Evolutionary conservation across 768 basidiomycete species (phyloP).

Genomic region (Leccinum uliginosum): DNA sequence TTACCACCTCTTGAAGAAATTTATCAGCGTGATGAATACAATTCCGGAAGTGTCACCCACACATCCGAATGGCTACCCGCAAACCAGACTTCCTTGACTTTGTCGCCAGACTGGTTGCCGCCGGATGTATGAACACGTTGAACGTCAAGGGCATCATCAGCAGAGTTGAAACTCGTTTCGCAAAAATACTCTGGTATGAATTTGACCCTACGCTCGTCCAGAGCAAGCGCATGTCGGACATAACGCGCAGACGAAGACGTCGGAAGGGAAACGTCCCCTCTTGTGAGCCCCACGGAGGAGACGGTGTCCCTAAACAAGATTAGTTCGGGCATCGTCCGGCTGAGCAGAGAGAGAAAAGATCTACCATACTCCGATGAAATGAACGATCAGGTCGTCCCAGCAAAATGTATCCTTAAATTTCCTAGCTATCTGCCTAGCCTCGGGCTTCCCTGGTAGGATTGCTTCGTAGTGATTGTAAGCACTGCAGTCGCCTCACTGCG

Average conservation of each 20-base stretch:
- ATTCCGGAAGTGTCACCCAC: neutral
- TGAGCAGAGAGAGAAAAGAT: neutral
- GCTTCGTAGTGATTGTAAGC: neutral
- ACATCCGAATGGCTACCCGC: neutral
- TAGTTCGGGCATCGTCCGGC: neutral
- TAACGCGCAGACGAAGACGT: neutral
- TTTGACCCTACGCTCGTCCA: no score
- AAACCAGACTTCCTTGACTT: no score
- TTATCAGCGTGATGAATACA: neutral
- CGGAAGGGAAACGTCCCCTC: neutral
- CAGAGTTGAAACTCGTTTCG: no score
- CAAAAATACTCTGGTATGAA: no score
- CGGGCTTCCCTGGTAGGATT: neutral
- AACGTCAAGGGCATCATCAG: no score
- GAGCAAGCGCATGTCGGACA: neutral
- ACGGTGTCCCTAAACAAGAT: neutral
- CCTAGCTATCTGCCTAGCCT: neutral
- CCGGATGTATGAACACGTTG: no score
- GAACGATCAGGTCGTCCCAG: neutral
- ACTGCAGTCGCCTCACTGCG: neutral
- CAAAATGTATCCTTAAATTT: neutral
- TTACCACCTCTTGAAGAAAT: neutral
- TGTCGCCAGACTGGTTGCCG: no score
- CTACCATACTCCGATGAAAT: neutral
- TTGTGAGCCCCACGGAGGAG: neutral